phyloP scores from a whole-genome alignment of 2,329 filamentous ascomycete genomes.

The Monilinia laxa region DNA sequence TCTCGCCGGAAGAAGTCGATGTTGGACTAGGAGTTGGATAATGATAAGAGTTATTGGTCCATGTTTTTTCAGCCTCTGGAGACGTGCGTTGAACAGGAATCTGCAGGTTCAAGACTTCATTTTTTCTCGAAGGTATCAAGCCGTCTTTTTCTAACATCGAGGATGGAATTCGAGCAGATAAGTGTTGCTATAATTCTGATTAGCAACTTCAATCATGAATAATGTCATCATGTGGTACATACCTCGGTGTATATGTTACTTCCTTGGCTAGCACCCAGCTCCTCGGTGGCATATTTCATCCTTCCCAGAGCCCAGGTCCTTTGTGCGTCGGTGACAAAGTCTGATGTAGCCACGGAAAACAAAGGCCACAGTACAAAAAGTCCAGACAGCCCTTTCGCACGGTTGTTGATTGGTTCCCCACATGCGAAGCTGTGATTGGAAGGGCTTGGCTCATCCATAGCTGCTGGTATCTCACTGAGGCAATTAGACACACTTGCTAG shows the following conservation, averaged over 20 bases:
- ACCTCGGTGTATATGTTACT: constrained; percentile 4
- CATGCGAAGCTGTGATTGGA: constrained; percentile 51
- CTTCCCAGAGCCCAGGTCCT: constrained; percentile 30
- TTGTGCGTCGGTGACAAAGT: constrained; percentile 31
- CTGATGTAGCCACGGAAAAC: constrained; percentile 30
- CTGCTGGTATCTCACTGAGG: constrained; percentile 48
- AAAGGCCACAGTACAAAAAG: constrained; percentile 35
- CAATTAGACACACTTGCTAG: constrained; percentile 60
- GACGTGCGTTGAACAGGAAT: not conserved
- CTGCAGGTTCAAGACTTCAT: not conserved
- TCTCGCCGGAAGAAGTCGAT: constrained; percentile 1
- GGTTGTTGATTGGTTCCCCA: constrained; percentile 43
- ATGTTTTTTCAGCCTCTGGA: not conserved
- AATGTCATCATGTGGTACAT: not conserved
- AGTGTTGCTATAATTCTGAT: constrained; percentile 2
- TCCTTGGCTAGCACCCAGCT: constrained; percentile 33
- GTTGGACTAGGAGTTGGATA: constrained; percentile 15
- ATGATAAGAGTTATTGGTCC: not conserved
- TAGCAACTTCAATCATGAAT: not conserved
- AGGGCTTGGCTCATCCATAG: constrained; percentile 23
- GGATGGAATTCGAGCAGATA: constrained; percentile 12
- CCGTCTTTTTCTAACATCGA: constrained; percentile 15
- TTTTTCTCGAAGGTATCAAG: not conserved
- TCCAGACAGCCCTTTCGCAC: constrained; percentile 31
- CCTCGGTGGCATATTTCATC: constrained; percentile 32